Base-by-base conservation (phyloP, 352 stramenopile species). In the Elongisporangium undulatum region DNA sequence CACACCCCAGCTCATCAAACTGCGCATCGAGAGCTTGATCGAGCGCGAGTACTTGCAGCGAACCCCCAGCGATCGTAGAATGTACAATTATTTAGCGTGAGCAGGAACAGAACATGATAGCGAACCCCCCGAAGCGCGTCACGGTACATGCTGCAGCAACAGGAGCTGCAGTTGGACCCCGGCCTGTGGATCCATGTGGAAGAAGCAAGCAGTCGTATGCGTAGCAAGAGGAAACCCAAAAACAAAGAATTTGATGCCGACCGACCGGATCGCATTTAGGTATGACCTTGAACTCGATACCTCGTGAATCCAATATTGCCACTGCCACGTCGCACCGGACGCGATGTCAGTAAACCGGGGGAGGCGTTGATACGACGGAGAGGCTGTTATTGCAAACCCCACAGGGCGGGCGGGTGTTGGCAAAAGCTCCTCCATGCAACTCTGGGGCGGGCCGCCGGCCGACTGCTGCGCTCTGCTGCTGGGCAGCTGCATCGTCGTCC, bases 51-150 rank as follows among this genome's bases (percentile, higher is more conserved):
- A 99, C 75, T 77, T 99, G 49, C 94, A 99, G 69, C 91, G 97
- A 49, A 94, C 92, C 62, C 69, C 92, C 22, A 71, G 88, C 51
- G 95, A 99, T 69, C 87, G 90, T 64, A 81, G 87, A 23, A 69
- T 98, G 51, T 99, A 99, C 87, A 96, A 94, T 59, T 99, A 99
- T 85, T 89, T 99, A 73, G 97, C 97, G 45, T 99, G 87, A 86
- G 34, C 22, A 21, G n/a, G 22, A 29, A 26, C 17, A 21, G 15
- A 54, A 24, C 21, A 26, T 1, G 34, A 45, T 45, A 45, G 4
- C 34, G 34, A 38, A 34, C 24, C 29, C 29, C 29, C 29, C 2
- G 8, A 41, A 13, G 8, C 29, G 29, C 13, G 5, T 6, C 29
- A 6, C 8, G 29, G 29, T 41, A 41, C 29, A 41, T 15, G 29